Base-by-base conservation (phyloP, 2,329 filamentous ascomycete genomes). In the Pseudogymnoascus sp. region DNA sequence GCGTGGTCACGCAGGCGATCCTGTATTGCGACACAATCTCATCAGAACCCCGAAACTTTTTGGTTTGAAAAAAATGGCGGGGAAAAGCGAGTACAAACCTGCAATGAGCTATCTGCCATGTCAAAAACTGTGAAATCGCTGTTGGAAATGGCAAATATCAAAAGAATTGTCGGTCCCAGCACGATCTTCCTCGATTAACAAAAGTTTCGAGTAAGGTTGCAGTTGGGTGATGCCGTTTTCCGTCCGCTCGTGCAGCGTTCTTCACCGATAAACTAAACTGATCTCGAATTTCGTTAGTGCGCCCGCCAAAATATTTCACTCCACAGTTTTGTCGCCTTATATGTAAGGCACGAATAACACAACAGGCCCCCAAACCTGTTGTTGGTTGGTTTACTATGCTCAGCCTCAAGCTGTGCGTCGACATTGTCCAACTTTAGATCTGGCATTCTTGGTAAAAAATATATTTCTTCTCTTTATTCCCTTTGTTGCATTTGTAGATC, bases 1-100 rank as follows among this genome's bases (percentile, higher is more conserved):
- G 72, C 71, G 61, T 73, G 71, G 72, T 82, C 80, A 71, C 77
- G 78, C 67, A 84, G 75, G 69, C 82, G 80, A 70, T 80, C 80
- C 81, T 84, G 68, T 51, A n/a, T 51, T 51, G 45, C 45, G 45
- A 51, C 62, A 67, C 47, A 60, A 57, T 26, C 36, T 26, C 36
- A 66, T 61, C 18, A 64, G 54, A 61, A 61, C 45, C 42, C 26
- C 26, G 23, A 40, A 51, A 29, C 23, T 51, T 51, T 51, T 51
- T 29, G 47, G 21, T 60, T 45, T 31, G 34, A 57, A 63, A 64
- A 64, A 51, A 40, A 37, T 34, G 47, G 65, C 66, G 67, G 64
- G 69, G 64, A 70, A 70, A 67, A 68, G 67, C 66, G 21, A 29
- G 66, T 64, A 65, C 63, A 31, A 67, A 74, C 72, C 67, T 70